Evolutionary conservation across 1,284 basidiomycete species (phyloP).

Genomic region (Flammula alnicola): DNA sequence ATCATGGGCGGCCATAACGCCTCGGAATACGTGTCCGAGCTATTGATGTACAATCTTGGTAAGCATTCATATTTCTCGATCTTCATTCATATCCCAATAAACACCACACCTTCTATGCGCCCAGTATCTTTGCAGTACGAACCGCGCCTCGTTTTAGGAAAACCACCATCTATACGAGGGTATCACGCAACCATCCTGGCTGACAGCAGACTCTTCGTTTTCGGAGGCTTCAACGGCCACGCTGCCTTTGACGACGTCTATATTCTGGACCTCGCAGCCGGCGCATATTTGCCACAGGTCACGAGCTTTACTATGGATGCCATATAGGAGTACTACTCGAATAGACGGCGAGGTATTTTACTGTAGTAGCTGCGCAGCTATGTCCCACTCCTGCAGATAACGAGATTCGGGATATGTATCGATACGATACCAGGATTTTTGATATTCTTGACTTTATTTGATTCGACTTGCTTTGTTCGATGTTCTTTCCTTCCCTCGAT

Average conservation of each 20-base stretch:
- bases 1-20: slow-evolving; percentile 90
- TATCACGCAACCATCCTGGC: slow-evolving; percentile 85
- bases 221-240: slow-evolving; percentile 88
- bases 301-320: slow-evolving; percentile 67
- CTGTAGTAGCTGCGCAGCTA: no score
- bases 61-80: slow-evolving; percentile 25
- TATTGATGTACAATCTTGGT: slow-evolving; percentile 89
- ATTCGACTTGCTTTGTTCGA: no score
- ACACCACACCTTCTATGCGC: neutral
- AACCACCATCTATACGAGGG: slow-evolving; percentile 75
- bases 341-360: no score
- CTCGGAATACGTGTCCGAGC: slow-evolving; percentile 75
- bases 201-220: slow-evolving; percentile 84
- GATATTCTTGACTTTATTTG: no score
- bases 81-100: neutral
- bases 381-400: no score
- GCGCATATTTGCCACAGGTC: slow-evolving; percentile 92
- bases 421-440: no score
- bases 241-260: slow-evolving; percentile 86
- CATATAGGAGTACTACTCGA: no score
- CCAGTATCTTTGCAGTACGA: slow-evolving; percentile 41
- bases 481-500: no score
- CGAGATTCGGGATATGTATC: no score
- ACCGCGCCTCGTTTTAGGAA: slow-evolving; percentile 52
- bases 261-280: slow-evolving; percentile 84